A percentile compares a stretch with the other conserved stretches of the same genome.
phyloP scores from a whole-genome alignment of 768 basidiomycete genomes.

The Rhodotorula graminis region DNA sequence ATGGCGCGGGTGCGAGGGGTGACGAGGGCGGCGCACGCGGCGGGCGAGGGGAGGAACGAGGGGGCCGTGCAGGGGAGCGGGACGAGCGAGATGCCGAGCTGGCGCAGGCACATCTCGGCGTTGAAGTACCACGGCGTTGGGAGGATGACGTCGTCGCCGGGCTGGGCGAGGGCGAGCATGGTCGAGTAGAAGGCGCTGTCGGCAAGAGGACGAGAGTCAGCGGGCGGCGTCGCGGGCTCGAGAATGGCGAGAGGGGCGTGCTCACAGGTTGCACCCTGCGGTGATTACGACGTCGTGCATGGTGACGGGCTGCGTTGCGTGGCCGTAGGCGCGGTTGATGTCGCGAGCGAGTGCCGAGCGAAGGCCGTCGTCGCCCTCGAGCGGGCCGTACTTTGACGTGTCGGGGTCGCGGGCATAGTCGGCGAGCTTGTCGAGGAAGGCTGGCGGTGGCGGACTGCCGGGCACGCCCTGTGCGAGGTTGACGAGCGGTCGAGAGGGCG shows the following conservation, averaged over 20 bases:
- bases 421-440: constrained; percentile 55
- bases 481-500: constrained; percentile 16
- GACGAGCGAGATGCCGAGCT: constrained; percentile 30
- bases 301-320: not conserved
- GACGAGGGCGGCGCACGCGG: constrained; percentile 55
- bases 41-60: constrained; percentile 60
- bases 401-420: constrained; percentile 41
- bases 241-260: not conserved
- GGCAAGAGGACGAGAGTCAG: not conserved
- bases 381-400: constrained; percentile 28
- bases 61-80: constrained; percentile 48
- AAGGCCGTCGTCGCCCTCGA: constrained; percentile 20
- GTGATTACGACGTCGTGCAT: constrained; percentile 33
- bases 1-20: constrained; percentile 62
- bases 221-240: not conserved
- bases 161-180: constrained; percentile 35
- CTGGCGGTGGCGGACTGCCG: constrained; percentile 58
- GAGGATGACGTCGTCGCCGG: constrained; percentile 42
- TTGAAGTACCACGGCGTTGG: constrained; percentile 39
- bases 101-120: constrained; percentile 20
- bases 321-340: constrained; percentile 60
- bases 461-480: constrained; percentile 55
- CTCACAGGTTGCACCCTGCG: constrained; percentile 38
- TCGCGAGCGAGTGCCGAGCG: constrained; percentile 51
- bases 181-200: constrained; percentile 41